Evolutionary conservation across 768 basidiomycete genomes (phyloP).

Genomic region (Boletus rubescentipes): DNA sequence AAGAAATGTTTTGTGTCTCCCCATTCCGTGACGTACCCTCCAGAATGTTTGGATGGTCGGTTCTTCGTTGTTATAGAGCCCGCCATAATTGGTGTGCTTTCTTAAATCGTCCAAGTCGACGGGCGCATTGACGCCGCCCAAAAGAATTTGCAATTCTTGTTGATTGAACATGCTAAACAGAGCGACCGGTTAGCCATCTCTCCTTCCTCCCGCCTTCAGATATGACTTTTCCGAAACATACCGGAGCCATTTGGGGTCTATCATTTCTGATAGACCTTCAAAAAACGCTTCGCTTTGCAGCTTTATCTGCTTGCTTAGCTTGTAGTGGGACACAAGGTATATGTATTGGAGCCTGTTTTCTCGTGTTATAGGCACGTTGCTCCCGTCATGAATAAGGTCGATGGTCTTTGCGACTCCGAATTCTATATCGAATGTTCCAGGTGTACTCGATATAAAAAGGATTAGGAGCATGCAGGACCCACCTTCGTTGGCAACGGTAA

Average conservation of each 20-base stretch:
- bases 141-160: slow-evolving; percentile 87
- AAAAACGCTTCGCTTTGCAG: slow-evolving; percentile 85
- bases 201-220: neutral
- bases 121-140: slow-evolving; percentile 85
- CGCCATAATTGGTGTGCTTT: slow-evolving; percentile 78
- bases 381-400: slow-evolving; percentile 80
- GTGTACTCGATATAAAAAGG: neutral
- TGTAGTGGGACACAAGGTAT: slow-evolving; percentile 84
- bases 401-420: slow-evolving; percentile 75
- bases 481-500: slow-evolving; percentile 88
- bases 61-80: slow-evolving; percentile 69
- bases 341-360: slow-evolving; percentile 92
- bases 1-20: neutral
- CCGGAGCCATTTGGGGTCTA: slow-evolving; percentile 87
- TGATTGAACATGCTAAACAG: slow-evolving; percentile 89
- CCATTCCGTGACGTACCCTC: slow-evolving; percentile 51
- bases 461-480: slow-evolving; percentile 19
- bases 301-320: slow-evolving; percentile 86
- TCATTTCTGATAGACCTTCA: slow-evolving; percentile 88
- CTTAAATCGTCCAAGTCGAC: slow-evolving; percentile 84
- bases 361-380: slow-evolving; percentile 78
- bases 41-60: slow-evolving; percentile 79
- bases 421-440: slow-evolving; percentile 45
- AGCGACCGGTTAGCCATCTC: slow-evolving; percentile 9
- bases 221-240: slow-evolving; percentile 25